Base-by-base conservation (phyloP, 176 grass and related monocot species). In the Aegilops sharonensis region DNA sequence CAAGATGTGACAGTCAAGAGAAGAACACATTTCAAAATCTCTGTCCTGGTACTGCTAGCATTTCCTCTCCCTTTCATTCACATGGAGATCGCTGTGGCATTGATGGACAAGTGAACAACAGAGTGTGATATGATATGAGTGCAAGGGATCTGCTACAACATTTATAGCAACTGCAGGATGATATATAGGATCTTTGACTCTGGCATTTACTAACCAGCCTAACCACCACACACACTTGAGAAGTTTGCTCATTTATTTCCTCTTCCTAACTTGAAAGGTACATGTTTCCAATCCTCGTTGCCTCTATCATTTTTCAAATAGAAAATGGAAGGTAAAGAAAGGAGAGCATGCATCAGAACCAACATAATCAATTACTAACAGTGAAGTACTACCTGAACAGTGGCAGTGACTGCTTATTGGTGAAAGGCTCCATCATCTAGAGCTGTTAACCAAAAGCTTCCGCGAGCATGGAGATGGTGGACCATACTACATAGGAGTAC, bases 391-490 rank as follows among this genome's bases (percentile, higher is more conserved):
- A 60, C 60, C 27, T 27, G 30, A 35, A 48, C 11, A 75, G 42
- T 5, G 64, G 24, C 18, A 54, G 48, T 52, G 5, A 54, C 32
- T 35, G 32, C 18, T 65, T 83, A 86, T 37, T 64, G 64, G 52
- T 64, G 82, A 90, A 87, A 72, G 65, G 40, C 36, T 63, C 84
- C 57, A 40, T 86, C 27, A 64, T 86, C 27, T 79, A 72, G 75
- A 87, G 78, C 56, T 73, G 74, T 40, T 48, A 78, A 70, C 88
- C 45, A 83, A 82, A 50, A 85, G 70, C 74, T 75, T 75, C 73
- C 35, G 81, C 9, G 47, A 10, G 72, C 39, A 81, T 65, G 64
- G 72, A 83, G 89, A 32, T 50, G 32, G 61, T 83, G 68, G 80
- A 78, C 75, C 85, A 86, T 45, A 40, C 42, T 77, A 18, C 14